Evolutionary conservation across 371 early-diverging fungal species (phyloP).

Genomic region (Dinochytrium kinnereticum): DNA sequence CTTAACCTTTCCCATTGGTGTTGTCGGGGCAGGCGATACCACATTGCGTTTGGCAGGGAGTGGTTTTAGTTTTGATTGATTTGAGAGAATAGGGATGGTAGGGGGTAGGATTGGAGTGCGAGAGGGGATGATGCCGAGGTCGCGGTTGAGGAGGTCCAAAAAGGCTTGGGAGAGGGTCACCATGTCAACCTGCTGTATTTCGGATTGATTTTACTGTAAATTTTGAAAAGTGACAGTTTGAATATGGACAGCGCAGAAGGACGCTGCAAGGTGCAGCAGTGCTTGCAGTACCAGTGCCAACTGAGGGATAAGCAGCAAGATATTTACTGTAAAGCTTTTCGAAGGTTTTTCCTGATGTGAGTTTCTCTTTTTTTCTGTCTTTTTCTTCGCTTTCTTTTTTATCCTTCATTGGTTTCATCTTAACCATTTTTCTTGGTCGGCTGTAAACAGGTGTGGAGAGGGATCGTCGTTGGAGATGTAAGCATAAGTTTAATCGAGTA

Average conservation of each 20-base stretch:
- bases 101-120: background rate
- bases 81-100: background rate
- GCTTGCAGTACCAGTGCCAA: constrained; percentile 11
- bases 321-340: constrained; percentile 4
- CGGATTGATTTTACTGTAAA: background rate
- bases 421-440: background rate
- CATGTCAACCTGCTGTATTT: no score
- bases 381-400: no score
- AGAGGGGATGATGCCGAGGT: constrained; percentile 7
- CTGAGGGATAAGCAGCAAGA: background rate
- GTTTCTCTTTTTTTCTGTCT: background rate
- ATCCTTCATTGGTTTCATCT: background rate
- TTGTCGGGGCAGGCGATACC: no score
- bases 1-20: background rate
- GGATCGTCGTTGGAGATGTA: no score
- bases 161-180: background rate
- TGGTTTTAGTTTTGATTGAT: background rate
- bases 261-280: background rate
- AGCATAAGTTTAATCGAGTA: no score
- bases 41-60: background rate
- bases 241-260: background rate
- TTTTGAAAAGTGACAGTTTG: constrained; percentile 5
- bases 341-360: constrained; percentile 2
- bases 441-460: no score
- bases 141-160: background rate